Evolutionary conservation across 805 yeast species (phyloP).

Genomic region (Myxozyma udenii): DNA sequence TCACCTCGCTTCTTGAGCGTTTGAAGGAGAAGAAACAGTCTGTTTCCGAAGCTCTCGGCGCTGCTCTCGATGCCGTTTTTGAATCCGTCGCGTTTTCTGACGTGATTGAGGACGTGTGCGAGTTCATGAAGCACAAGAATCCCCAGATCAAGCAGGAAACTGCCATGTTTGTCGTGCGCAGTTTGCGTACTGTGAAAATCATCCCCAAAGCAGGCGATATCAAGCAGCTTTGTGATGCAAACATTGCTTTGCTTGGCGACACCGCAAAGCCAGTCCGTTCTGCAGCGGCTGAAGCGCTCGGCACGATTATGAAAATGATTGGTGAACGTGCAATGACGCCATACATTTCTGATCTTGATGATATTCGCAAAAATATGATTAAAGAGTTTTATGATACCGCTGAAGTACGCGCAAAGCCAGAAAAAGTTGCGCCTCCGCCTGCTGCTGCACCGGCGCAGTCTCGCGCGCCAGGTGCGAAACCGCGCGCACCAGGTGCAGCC

Average conservation of each 20-base stretch:
- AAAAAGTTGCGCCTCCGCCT: conserved; percentile 35
- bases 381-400: conserved; percentile 55
- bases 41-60: conserved; percentile 67
- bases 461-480: conserved; percentile 3
- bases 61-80: conserved; percentile 65
- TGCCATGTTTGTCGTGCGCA: conserved; percentile 60
- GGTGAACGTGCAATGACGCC: conserved; percentile 67
- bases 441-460: conserved; percentile 25
- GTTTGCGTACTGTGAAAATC: conserved; percentile 51
- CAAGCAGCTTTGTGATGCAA: conserved; percentile 54
- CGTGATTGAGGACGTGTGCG: conserved; percentile 57
- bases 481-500: conserved; percentile 6
- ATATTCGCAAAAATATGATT: conserved; percentile 67
- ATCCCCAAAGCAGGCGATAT: conserved; percentile 55
- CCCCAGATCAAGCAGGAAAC: conserved; percentile 78
- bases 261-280: conserved; percentile 81
- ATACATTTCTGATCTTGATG: conserved; percentile 69
- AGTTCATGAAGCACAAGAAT: conserved; percentile 67
- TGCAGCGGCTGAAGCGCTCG: conserved; percentile 72
- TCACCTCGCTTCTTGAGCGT: conserved; percentile 69
- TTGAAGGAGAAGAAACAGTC: conserved; percentile 82
- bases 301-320: conserved; percentile 75
- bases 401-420: conserved; percentile 49
- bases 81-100: conserved; percentile 39
- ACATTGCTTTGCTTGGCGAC: conserved; percentile 68